Evolutionary conservation across 208 protist genomes (phyloP).

Genomic region (Leishmania tarentolae): DNA sequence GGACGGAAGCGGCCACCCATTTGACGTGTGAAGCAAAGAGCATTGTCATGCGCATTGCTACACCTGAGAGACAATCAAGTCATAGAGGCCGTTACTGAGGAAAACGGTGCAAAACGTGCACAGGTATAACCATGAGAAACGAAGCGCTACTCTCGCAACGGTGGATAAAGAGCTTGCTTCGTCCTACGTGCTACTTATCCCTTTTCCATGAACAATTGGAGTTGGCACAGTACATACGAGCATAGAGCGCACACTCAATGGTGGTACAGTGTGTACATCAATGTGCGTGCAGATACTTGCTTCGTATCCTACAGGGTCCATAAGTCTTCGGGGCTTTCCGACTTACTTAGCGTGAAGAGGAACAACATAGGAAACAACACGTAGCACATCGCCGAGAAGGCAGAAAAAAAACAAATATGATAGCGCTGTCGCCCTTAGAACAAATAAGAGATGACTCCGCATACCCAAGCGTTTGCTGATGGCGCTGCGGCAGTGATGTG

Average conservation of each 20-base stretch:
- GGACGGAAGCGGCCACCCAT: neutral
- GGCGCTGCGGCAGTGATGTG: neutral
- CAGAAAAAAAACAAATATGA: neutral
- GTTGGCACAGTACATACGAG: neutral
- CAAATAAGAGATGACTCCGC: neutral
- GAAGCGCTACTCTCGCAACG: neutral
- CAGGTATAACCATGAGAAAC: neutral
- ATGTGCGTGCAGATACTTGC: neutral
- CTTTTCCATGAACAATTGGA: neutral
- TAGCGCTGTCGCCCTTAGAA: neutral
- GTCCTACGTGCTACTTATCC: neutral
- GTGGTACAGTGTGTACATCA: neutral
- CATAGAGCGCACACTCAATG: neutral
- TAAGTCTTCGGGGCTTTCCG: neutral
- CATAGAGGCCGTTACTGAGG: neutral
- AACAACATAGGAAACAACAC: neutral
- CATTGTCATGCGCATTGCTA: neutral
- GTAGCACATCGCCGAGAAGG: neutral
- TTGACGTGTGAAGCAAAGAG: neutral
- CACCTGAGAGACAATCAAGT: neutral
- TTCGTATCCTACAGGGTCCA: neutral
- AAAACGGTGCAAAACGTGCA: neutral
- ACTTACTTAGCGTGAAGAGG: constrained; percentile 14
- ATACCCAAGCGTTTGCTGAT: neutral
- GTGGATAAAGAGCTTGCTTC: neutral